phyloP scores from a whole-genome alignment of 2,329 filamentous ascomycete species.

The Escovopsis sp. region DNA sequence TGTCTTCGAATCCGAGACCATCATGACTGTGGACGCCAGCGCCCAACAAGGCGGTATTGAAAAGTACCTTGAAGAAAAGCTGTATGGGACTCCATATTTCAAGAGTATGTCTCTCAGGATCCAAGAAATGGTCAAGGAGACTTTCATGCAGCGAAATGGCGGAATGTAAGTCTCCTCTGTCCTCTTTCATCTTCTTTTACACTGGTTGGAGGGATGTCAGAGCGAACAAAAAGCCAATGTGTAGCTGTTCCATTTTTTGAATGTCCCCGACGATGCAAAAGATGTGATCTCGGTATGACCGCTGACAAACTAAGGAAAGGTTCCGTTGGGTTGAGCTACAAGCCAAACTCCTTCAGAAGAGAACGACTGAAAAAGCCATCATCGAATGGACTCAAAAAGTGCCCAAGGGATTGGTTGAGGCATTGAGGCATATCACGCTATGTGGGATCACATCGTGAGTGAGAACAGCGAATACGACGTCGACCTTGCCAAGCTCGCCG shows the following conservation, averaged over 20 bases:
- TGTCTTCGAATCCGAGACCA: background rate
- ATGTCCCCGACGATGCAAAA: background rate
- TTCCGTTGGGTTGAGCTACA: conserved; percentile 10
- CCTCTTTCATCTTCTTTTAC: background rate
- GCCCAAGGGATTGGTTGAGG: conserved; percentile 3
- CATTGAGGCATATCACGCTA: conserved; percentile 6
- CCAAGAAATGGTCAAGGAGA: background rate
- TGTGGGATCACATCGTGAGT: background rate
- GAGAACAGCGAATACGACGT: background rate
- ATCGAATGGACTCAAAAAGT: conserved; percentile 3
- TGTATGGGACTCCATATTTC: background rate
- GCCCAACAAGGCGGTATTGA: conserved; percentile 9
- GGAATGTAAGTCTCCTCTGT: conserved; percentile 1
- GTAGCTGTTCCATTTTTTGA: background rate
- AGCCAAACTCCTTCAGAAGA: conserved; percentile 4
- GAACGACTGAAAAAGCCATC: conserved; percentile 4
- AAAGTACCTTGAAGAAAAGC: conserved; percentile 2
- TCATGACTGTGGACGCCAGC: conserved; percentile 5
- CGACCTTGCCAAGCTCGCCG: conserved; percentile 1
- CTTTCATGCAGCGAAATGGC: background rate
- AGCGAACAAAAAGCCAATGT: too few relatives aligned
- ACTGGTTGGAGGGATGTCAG: too few relatives aligned
- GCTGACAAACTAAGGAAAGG: conserved; percentile 1
- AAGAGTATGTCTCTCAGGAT: too few relatives aligned
- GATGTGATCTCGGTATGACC: background rate